Evolutionary conservation across 257 asterid genomes (phyloP).

Genomic region (Nicotiana sylvestris): DNA sequence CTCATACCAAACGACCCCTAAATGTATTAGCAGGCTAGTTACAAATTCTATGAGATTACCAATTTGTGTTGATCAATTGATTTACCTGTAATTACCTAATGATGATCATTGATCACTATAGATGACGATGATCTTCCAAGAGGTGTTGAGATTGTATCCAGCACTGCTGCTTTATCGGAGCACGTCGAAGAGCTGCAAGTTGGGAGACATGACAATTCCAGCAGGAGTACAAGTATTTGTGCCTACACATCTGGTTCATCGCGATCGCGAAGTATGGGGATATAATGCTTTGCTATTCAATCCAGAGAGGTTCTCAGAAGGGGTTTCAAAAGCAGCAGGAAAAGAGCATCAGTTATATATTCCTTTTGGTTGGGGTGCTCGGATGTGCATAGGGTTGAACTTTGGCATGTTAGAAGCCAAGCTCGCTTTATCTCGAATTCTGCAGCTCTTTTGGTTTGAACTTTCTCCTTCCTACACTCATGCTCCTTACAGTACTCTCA

Average conservation of each 20-base stretch:
- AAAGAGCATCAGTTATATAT: not conserved
- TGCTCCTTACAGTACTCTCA: not conserved
- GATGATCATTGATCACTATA: not conserved
- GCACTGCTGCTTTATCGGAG: not conserved
- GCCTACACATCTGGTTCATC: slow-evolving; percentile 1
- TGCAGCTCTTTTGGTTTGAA: not conserved
- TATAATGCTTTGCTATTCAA: slow-evolving; percentile 12
- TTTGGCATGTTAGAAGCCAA: not conserved
- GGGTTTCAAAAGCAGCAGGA: not conserved
- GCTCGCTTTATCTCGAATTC: not conserved
- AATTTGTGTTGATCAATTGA: too few species aligned
- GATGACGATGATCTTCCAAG: slow-evolving; percentile 12
- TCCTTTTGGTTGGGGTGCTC: slow-evolving; percentile 19
- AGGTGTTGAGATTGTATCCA: slow-evolving; percentile 16
- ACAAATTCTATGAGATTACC: too few species aligned
- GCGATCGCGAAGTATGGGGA: slow-evolving; percentile 11
- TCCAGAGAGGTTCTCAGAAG: slow-evolving; percentile 9
- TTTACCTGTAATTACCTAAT: too few species aligned
- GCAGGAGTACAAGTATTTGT: not conserved
- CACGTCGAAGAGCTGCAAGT: not conserved
- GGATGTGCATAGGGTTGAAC: not conserved
- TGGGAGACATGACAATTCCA: slow-evolving; percentile 6
- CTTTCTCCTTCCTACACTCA: slow-evolving; percentile 1
- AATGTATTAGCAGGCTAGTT: too few species aligned
- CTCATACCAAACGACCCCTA: too few species aligned